Evolutionary conservation across 345 rosid genomes (phyloP).

Genomic region (Salix dunnii): DNA sequence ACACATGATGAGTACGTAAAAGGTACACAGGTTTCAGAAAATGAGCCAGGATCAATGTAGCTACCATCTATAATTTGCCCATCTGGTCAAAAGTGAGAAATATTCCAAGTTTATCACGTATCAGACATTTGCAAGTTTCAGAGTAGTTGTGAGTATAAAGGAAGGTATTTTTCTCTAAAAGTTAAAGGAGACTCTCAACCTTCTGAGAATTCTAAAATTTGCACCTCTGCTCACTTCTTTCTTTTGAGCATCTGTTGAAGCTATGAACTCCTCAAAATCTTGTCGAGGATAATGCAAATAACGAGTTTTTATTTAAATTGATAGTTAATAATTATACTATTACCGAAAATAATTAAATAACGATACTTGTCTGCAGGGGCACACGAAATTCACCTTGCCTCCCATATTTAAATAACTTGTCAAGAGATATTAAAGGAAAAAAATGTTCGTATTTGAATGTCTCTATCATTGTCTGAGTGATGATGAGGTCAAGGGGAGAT

Average conservation of each 20-base stretch:
- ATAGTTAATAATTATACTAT: too few species aligned
- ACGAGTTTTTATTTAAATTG: too few species aligned
- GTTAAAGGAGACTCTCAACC: too few species aligned
- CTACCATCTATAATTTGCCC: too few species aligned
- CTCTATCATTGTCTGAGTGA: slow-evolving; percentile 12
- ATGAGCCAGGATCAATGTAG: not conserved
- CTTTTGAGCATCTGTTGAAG: not conserved
- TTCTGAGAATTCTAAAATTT: not conserved
- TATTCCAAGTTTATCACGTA: too few species aligned
- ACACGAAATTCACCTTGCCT: too few species aligned
- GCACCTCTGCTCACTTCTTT: not conserved
- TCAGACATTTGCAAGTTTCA: not conserved
- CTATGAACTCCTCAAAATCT: not conserved
- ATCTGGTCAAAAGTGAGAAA: too few species aligned
- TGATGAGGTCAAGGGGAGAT: slow-evolving; percentile 40
- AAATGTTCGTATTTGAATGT: not conserved
- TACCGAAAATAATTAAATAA: too few species aligned
- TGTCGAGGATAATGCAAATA: not conserved
- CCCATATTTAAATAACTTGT: not conserved
- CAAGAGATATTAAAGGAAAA: not conserved
- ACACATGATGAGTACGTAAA: not conserved
- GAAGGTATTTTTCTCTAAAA: not conserved
- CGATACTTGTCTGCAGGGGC: too few species aligned
- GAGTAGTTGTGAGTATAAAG: not conserved
- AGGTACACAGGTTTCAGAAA: not conserved